Evolutionary conservation across 495 filamentous ascomycete species (phyloP).

Genomic region (Delitschia confertaspora): DNA sequence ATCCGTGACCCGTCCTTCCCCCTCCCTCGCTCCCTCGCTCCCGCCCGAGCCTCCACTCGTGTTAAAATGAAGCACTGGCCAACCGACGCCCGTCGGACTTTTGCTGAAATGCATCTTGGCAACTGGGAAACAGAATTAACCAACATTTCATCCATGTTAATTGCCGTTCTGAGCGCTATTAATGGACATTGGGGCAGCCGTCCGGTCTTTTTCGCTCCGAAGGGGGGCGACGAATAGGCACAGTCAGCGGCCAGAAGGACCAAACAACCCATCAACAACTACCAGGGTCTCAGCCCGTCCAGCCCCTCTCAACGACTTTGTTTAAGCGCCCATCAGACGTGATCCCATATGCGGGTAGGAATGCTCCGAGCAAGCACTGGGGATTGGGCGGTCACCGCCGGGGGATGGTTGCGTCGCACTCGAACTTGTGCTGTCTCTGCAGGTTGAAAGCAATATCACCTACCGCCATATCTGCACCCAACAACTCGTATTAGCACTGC

Average conservation of each 20-base stretch:
- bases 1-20: too few species aligned
- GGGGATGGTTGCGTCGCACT: background rate
- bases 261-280: too few species aligned
- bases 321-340: constrained; percentile 15
- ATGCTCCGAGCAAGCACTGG: constrained; percentile 15
- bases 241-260: too few species aligned
- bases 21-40: too few species aligned
- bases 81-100: background rate
- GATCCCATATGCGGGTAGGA: constrained; percentile 12
- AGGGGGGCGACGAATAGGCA: constrained; percentile 15
- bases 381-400: background rate
- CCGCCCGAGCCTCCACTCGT: constrained; percentile 13
- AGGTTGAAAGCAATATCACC: constrained; percentile 15
- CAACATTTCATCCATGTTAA: too few species aligned
- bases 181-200: constrained; percentile 14
- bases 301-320: background rate
- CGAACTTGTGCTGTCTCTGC: constrained; percentile 25
- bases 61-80: constrained; percentile 5
- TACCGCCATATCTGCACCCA: constrained; percentile 2
- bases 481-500: too few species aligned
- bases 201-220: constrained; percentile 6
- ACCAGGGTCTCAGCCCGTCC: background rate
- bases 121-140: too few species aligned
- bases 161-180: constrained; percentile 6
- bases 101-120: background rate